Base-by-base conservation (phyloP, 2,329 filamentous ascomycete genomes). In the Raffaelea deltoideospora region DNA sequence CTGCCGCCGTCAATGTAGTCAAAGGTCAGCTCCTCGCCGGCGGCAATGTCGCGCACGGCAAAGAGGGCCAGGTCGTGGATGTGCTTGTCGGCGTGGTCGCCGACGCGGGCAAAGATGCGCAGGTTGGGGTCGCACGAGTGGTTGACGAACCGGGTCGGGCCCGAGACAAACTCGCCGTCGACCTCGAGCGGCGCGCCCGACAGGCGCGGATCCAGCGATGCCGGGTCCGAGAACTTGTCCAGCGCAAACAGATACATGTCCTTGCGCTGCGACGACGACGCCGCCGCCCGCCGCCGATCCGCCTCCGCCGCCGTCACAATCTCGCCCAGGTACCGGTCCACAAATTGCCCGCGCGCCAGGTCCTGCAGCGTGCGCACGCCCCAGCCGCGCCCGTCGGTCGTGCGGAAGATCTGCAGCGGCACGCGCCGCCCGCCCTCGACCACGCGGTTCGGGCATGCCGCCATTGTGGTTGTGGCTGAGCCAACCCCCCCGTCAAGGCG, bases 81-180 rank as follows among this genome's bases (percentile, higher is more conserved):
- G 33, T 74, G 68, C 40, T 75, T 74, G 48, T 87, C 79, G 0
- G 79, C 72, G 42, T 82, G 77, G 48, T 87, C 82, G 35, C 79
- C 81, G 2, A 82, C 79, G 1, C 84, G 73, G 0, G 79, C 81
- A 54, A 87, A 88, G 41, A 86, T 83, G 13, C 79, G 66, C 49
- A 85, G 67, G 48, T 87, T 88, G 0, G 83, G 82, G 5, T 82
- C 71, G 52, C 83, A 88, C 2, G 72, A 80, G 53, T 90, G 83
- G 48, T 90, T 90, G 53, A 88, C 80, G 54, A 88, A 90, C 3
- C 82, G 70, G 0, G 80, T 83, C 0, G 81, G 79, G 0, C 81
- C 81, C 1, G 82, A 81, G 62, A 78, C 74, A 52, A 79, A 80
- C 52, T 87, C 77, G 10, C 84, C 84, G 39, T 77, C 75, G 0